A percentile compares a stretch with the other conserved stretches of the same genome.
These are phyloP conservation scores for Mycothermus thermophilus DNA, from an alignment of 495 filamentous ascomycete species.

Conservation along the genomic window DNA sequence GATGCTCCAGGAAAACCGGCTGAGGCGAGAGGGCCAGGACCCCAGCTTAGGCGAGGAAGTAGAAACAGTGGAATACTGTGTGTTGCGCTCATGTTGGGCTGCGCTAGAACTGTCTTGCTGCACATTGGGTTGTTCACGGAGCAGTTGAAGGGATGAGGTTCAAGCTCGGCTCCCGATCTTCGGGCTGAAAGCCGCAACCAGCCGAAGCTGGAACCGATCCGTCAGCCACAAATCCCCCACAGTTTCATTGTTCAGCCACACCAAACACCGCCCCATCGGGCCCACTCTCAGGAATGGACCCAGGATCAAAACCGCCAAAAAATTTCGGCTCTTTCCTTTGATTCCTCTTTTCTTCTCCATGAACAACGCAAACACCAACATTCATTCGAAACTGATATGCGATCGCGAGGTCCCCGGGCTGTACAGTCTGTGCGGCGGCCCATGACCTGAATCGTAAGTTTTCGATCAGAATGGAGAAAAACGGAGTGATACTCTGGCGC, in stretches of 20 bases:
- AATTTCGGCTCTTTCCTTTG: slow-evolving; percentile 12
- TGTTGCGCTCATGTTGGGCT: slow-evolving; percentile 14
- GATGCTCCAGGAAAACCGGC: too few species aligned
- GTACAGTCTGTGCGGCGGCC: slow-evolving; percentile 13
- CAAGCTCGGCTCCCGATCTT: not conserved
- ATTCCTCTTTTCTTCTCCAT: slow-evolving; percentile 24
- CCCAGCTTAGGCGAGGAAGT: slow-evolving; percentile 42
- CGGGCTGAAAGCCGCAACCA: too few species aligned
- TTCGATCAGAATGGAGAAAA: slow-evolving; percentile 41
- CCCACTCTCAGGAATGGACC: not conserved
- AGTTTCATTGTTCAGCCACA: not conserved
- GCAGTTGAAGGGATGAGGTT: not conserved
- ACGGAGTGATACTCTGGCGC: slow-evolving; percentile 20
- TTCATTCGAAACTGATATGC: too few species aligned
- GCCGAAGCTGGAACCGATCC: too few species aligned
- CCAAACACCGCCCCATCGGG: not conserved
- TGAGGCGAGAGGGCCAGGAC: slow-evolving; percentile 15
- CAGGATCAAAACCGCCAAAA: slow-evolving; percentile 7
- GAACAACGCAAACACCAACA: slow-evolving; percentile 42
- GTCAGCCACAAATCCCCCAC: too few species aligned
- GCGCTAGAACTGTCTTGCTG: not conserved
- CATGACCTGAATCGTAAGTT: slow-evolving; percentile 33
- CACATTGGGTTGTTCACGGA: not conserved
- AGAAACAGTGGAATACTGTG: slow-evolving; percentile 37
- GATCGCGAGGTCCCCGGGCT: slow-evolving; percentile 27